Evolutionary conservation across 345 rosid species (phyloP).

Genomic region (Populus alba): DNA sequence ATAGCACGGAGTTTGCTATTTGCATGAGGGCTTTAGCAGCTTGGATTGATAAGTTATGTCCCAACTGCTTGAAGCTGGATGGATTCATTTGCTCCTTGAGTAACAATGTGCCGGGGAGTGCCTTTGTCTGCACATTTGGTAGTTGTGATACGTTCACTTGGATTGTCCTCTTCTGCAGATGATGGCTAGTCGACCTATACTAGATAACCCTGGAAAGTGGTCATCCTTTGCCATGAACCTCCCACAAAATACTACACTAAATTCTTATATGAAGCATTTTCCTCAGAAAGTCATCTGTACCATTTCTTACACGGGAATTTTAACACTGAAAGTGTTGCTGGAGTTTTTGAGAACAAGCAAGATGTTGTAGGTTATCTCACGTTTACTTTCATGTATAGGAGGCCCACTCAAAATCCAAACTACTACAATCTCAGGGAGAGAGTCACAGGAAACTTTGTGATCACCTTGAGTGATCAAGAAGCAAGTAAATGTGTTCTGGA

Average conservation of each 20-base stretch:
- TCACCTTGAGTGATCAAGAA: too few species aligned
- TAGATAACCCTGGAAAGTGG: conserved; percentile 77
- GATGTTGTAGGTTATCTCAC: conserved; percentile 91
- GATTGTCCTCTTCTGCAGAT: conserved; percentile 57
- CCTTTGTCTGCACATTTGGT: too few species aligned
- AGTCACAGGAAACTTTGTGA: conserved; percentile 63
- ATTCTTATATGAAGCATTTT: conserved; percentile 83
- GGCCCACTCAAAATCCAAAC: conserved; percentile 85
- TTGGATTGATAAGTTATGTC: too few species aligned
- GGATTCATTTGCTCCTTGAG: too few species aligned
- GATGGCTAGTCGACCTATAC: conserved; percentile 67
- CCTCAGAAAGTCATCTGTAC: conserved; percentile 84
- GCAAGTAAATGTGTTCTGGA: conserved; percentile 38
- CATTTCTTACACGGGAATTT: conserved; percentile 85
- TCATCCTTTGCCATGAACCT: conserved; percentile 81
- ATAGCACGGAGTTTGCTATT: conserved; percentile 59
- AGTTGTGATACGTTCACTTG: too few species aligned
- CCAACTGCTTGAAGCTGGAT: too few species aligned
- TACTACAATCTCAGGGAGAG: conserved; percentile 88
- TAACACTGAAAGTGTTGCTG: conserved; percentile 80
- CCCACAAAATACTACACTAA: conserved; percentile 85
- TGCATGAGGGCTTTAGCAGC: conserved; percentile 39
- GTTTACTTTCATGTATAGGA: conserved; percentile 90
- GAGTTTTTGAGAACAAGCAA: conserved; percentile 76
- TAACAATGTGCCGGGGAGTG: too few species aligned